phyloP scores from a whole-genome alignment of 2,329 filamentous ascomycete genomes.

The Scorias spongiosa region DNA sequence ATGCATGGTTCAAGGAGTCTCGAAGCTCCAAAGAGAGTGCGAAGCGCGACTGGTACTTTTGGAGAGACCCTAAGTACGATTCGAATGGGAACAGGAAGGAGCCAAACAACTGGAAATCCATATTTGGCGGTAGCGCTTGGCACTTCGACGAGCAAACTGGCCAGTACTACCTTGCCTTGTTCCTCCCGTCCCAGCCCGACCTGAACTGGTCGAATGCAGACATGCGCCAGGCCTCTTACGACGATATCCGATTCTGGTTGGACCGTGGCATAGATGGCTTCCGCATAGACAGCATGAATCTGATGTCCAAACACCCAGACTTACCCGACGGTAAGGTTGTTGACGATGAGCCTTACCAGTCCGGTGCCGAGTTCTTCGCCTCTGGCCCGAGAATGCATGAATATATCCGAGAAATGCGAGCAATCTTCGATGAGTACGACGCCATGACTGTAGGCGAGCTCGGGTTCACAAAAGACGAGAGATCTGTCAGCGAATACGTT shows the following conservation, averaged over 20 bases:
- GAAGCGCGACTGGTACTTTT: conserved; percentile 43
- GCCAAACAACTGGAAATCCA: conserved; percentile 60
- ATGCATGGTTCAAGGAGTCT: conserved; percentile 44
- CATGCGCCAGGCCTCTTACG: conserved; percentile 54
- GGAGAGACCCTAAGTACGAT: conserved; percentile 29
- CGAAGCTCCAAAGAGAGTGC: conserved; percentile 32
- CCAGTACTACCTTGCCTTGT: conserved; percentile 67
- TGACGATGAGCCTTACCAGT: conserved; percentile 6
- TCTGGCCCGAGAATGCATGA: conserved; percentile 29
- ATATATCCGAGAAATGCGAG: conserved; percentile 30
- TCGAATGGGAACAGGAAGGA: conserved; percentile 46
- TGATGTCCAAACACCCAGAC: conserved; percentile 8
- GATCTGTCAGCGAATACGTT: conserved; percentile 38
- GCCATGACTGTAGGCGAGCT: conserved; percentile 37
- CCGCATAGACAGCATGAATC: conserved; percentile 17
- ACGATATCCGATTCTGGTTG: conserved; percentile 54
- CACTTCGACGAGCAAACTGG: conserved; percentile 55
- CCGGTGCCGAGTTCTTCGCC: conserved; percentile 5
- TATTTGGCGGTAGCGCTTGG: conserved; percentile 48
- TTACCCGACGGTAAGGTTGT: conserved; percentile 9
- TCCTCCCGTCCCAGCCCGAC: conserved; percentile 62
- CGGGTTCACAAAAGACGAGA: conserved; percentile 29
- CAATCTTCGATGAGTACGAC: conserved; percentile 31
- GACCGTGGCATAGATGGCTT: conserved; percentile 46
- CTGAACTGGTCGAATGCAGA: conserved; percentile 69